Percentiles rank a stretch among this genome's conserved stretches.
Conservation (phyloP, 2,329 filamentous ascomycete species). For the Epicoccum nigrum region DNA sequence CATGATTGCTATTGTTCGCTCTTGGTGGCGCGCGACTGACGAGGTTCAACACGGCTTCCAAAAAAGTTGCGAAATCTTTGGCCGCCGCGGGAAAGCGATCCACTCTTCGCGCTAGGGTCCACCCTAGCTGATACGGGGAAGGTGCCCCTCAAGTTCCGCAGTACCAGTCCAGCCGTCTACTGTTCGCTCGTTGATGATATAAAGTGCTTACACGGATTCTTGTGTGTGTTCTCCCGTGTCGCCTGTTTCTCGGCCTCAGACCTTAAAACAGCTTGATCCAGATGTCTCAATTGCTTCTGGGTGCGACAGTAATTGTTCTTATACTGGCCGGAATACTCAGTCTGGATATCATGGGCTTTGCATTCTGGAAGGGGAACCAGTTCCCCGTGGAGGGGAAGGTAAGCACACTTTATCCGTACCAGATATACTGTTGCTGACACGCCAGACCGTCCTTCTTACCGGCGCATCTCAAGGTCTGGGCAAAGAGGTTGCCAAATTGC, state of each 20-base stretch:
- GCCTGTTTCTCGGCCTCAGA: background rate
- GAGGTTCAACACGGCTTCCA: slow-evolving; percentile 2
- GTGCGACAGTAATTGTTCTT: slow-evolving; percentile 43
- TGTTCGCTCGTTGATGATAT: background rate
- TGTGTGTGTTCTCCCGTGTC: background rate
- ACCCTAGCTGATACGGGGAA: background rate
- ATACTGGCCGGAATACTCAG: slow-evolving; percentile 47
- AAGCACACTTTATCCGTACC: slow-evolving; percentile 13
- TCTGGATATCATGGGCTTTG: slow-evolving; percentile 68
- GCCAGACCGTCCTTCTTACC: slow-evolving; percentile 83
- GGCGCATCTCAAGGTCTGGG: slow-evolving; percentile 95
- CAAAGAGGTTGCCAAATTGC: slow-evolving; percentile 71
- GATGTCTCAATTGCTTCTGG: slow-evolving; percentile 48
- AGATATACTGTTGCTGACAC: background rate
- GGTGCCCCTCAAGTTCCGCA: slow-evolving; percentile 1
- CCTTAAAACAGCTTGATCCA: slow-evolving; percentile 27
- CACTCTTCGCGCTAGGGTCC: slow-evolving; percentile 10
- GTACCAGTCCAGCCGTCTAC: background rate
- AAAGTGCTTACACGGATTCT: slow-evolving; percentile 15
- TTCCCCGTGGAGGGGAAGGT: slow-evolving; percentile 88
- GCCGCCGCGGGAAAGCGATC: slow-evolving; percentile 29
- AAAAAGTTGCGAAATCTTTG: slow-evolving; percentile 37
- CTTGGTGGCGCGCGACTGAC: slow-evolving; percentile 10
- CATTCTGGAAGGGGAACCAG: slow-evolving; percentile 68
- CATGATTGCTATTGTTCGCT: slow-evolving; percentile 45